Conservation (phyloP, 2,329 filamentous ascomycete genomes). For the Penicillium sp. region DNA sequence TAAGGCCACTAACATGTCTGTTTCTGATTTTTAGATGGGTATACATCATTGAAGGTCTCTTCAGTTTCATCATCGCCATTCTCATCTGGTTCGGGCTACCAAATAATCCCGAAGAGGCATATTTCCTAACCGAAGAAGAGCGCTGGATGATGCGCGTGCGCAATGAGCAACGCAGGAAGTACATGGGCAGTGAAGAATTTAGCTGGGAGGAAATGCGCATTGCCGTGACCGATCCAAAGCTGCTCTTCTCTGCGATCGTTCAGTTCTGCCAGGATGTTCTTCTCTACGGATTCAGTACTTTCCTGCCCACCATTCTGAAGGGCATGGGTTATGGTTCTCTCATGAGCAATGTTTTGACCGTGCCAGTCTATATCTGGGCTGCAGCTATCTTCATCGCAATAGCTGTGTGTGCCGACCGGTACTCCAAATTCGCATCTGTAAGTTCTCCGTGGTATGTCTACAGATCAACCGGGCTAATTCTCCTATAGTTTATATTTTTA, state of each 20-base stretch:
- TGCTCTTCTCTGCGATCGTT: constrained; percentile 50
- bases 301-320: constrained; percentile 57
- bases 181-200: constrained; percentile 53
- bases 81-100: constrained; percentile 51
- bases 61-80: constrained; percentile 44
- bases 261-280: constrained; percentile 56
- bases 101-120: constrained; percentile 48
- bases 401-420: constrained; percentile 50
- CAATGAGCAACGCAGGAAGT: constrained; percentile 46
- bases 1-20: background rate
- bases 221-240: constrained; percentile 52
- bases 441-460: background rate
- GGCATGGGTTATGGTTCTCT: constrained; percentile 54
- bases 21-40: constrained; percentile 38
- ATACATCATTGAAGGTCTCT: constrained; percentile 52
- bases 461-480: background rate
- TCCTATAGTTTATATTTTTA: constrained; percentile 33
- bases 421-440: constrained; percentile 32
- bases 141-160: constrained; percentile 53
- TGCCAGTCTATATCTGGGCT: constrained; percentile 57
- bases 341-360: constrained; percentile 55
- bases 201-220: constrained; percentile 52
- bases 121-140: constrained; percentile 51
- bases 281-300: constrained; percentile 59
- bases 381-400: constrained; percentile 47